Base-by-base conservation (phyloP, 352 stramenopile species). In the Pythium phragmitis region DNA sequence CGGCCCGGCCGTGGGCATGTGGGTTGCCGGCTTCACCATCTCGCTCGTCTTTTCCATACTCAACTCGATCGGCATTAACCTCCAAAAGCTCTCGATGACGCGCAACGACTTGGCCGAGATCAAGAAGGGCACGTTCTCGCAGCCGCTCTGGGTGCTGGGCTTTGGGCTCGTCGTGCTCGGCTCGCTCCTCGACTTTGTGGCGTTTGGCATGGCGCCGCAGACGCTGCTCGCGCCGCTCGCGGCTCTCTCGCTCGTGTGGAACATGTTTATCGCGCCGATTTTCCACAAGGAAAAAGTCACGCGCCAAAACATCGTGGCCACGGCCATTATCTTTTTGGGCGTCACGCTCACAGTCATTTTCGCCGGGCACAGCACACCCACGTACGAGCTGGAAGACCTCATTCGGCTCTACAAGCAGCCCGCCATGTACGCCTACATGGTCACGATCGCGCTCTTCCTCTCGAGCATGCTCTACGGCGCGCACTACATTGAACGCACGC, bases 251-350 rank as follows among this genome's bases (percentile, higher is more conserved):
- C 77, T 97, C 14, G 91, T 96, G 8, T 97, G 88, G 84, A 97
- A 97, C 69, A 92, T 96, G 73, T 85, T 97, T 42, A 93, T 97
- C 58, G 90, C 91, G 2, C 88, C 87, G 2, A 83, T 89, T 12
- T 94, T 98, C 66, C 88, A 96, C 76, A 89, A 93, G 53, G 90
- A 97, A 60, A 92, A 85, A 47, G 80, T 96, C 30, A 96, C 86
- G 11, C 64, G 72, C 11, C 70, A 88, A 43, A 95, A 96, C 63
- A 73, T 97, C 33, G 61, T 92, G 13, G 85, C 88, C 5, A 96
- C 87, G 2, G 74, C 73, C 28, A 93, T 97, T 66, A 96, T 97
- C 67, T 96, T 96, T 65, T 57, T 79, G 2, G 91, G 91, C 8
- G 91, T 95, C 11, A 95, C 87, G 36, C 68, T 97, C 42, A 96